Evolutionary conservation across 2,329 filamentous ascomycete genomes (phyloP).

Genomic region (Colletotrichum sojae): DNA sequence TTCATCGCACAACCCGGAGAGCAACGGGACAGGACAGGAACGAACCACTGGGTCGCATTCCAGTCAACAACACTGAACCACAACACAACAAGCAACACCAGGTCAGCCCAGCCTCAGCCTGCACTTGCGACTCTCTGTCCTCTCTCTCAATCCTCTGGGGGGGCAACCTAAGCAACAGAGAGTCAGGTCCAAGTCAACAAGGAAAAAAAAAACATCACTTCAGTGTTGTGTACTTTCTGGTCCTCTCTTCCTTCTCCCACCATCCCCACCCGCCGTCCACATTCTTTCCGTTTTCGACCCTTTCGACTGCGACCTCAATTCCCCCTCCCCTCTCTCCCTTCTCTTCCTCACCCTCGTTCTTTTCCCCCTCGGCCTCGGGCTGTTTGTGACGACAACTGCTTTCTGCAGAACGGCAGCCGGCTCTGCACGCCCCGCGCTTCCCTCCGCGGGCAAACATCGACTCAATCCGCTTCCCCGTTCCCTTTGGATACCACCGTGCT

Average conservation of each 20-base stretch:
- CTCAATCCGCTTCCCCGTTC: neutral
- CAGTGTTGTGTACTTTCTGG: neutral
- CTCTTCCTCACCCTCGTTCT: neutral
- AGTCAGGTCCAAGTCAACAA: slow-evolving; percentile 33
- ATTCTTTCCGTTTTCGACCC: slow-evolving; percentile 16
- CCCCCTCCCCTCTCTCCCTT: neutral
- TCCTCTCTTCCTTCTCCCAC: neutral
- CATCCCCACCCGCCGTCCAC: neutral
- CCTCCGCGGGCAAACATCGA: slow-evolving; percentile 15
- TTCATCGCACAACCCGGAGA: slow-evolving; percentile 23
- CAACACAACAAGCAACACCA: no score
- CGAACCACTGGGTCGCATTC: slow-evolving; percentile 37
- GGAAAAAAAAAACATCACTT: slow-evolving; percentile 35
- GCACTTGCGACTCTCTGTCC: neutral
- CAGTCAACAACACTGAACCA: slow-evolving; percentile 32
- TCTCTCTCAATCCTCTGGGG: slow-evolving; percentile 5
- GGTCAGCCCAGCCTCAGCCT: slow-evolving; percentile 4
- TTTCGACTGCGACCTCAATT: slow-evolving; percentile 24
- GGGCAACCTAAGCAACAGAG: slow-evolving; percentile 31
- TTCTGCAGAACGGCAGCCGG: slow-evolving; percentile 38
- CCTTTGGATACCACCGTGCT: neutral
- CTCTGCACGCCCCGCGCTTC: slow-evolving; percentile 37
- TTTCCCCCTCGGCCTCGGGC: slow-evolving; percentile 14
- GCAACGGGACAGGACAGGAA: slow-evolving; percentile 17
- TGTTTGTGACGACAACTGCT: slow-evolving; percentile 26